phyloP scores from a whole-genome alignment of 73 alveolate genomes.

The Paramecium octaurelia region DNA sequence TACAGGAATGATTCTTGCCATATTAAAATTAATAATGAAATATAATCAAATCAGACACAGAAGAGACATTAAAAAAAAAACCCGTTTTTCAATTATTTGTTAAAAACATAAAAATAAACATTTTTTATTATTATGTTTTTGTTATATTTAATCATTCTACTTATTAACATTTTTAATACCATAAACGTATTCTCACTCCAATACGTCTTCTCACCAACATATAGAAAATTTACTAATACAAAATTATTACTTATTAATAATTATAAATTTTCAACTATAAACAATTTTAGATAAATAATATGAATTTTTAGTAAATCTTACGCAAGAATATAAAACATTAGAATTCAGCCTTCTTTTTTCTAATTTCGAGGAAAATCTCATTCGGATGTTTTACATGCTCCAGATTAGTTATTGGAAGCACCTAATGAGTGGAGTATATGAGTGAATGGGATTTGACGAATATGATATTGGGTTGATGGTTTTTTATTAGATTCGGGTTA shows the following conservation, averaged over 20 bases:
- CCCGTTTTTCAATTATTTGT: not conserved
- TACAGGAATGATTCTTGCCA: conserved; percentile 20
- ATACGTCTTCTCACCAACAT: not conserved
- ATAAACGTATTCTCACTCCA: not conserved
- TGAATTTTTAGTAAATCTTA: not conserved
- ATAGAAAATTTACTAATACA: not conserved
- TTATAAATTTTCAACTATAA: not conserved
- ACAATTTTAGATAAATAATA: not conserved
- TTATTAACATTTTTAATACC: not conserved
- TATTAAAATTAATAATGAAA: not conserved
- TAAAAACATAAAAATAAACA: not conserved
- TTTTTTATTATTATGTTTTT: not conserved
- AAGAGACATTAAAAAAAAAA: not conserved
- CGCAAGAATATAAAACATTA: not conserved
- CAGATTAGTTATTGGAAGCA: too few relatives aligned
- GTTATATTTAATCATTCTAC: not conserved
- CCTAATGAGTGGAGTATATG: too few relatives aligned
- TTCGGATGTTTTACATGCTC: too few relatives aligned
- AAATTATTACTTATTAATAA: not conserved
- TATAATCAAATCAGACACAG: not conserved
- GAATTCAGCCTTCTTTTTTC: too few relatives aligned
- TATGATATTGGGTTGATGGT: not conserved
- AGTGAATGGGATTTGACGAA: not conserved
- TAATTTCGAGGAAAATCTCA: too few relatives aligned
- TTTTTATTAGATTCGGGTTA: not conserved